These are phyloP conservation scores for Vaccinium macrocarpon DNA, from an alignment of 148 eudicot genomes.

Conservation along the genomic window DNA sequence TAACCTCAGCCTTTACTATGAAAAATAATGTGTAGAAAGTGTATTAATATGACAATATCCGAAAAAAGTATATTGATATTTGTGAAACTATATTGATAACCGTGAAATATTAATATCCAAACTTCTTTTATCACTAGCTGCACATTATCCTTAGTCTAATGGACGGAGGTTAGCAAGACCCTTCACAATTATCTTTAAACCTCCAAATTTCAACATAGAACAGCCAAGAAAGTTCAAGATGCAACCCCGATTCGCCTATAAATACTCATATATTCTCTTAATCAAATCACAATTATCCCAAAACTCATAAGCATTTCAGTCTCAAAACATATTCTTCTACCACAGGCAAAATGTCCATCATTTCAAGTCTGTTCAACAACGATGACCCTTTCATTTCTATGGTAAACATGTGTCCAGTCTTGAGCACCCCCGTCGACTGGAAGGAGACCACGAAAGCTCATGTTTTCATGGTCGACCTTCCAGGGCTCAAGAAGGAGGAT, in stretches of 20 bases:
- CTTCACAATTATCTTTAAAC: not conserved
- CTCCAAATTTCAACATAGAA: not conserved
- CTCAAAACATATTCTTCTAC: not conserved
- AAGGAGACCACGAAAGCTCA: conserved; percentile 15
- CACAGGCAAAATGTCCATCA: not conserved
- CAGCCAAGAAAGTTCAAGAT: conserved; percentile 18
- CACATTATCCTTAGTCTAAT: too few species aligned
- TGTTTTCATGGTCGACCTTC: conserved; percentile 15
- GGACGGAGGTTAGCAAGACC: too few species aligned
- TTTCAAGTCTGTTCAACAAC: not conserved
- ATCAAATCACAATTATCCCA: not conserved
- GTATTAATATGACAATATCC: too few species aligned
- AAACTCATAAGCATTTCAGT: not conserved
- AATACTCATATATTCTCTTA: not conserved
- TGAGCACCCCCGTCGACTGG: conserved; percentile 15
- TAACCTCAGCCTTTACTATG: too few species aligned
- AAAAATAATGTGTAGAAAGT: too few species aligned
- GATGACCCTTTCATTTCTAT: conserved; percentile 8
- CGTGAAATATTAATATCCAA: too few species aligned
- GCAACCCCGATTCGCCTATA: not conserved
- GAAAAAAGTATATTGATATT: too few species aligned
- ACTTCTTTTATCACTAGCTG: too few species aligned
- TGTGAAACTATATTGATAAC: too few species aligned
- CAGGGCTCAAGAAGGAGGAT: conserved; percentile 18
- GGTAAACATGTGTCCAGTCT: conserved; percentile 8